Base-by-base conservation (phyloP, 2,329 filamentous ascomycete genomes). In the Arthrobotrys iridis region DNA sequence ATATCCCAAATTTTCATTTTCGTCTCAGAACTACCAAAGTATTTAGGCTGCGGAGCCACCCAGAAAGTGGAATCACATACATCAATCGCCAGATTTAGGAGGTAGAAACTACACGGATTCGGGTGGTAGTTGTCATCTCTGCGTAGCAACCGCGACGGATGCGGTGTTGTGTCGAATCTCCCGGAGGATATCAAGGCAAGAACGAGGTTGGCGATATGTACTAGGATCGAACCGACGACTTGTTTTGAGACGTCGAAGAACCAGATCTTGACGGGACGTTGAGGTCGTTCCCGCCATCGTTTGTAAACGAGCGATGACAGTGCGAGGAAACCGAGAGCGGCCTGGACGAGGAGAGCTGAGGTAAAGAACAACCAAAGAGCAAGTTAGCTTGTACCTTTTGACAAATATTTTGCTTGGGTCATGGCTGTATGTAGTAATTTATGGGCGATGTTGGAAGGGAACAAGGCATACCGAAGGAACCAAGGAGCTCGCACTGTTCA, bases 211-310 rank as follows among this genome's bases (percentile, higher is more conserved):
- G 93, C 92, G 46, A 94, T 86, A 83, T 99, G 95, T 33, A 97
- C 89, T 82, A 99, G 86, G 48, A 93, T 90, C 28, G 93, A 96
- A 20, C 95, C 95, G 80, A 98, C 91, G 63, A 99, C 93, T 85
- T 99, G 95, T 85, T 99, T 99, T 30, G 93, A 96, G 22, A 90
- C 95, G 81, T 99, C 95, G 82, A 98, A 99, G 82, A 92, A 93
- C 79, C 95, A 99, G 78, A 99, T 93, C 86, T 96, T 96, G 80
- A 98, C 81, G 0, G 94, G 94, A 65, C 95, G 88, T 82, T 97
- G 94, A 0, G 95, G 94, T 68, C 92, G 87, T 83, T 99, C 95
- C 78, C 92, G 88, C 89, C 91, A 97, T 79, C 95, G 88, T 85
- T 99, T 99, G 85, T 89, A 96, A 5, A 98, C 94, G 55, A 99